phyloP scores from a whole-genome alignment of 2,329 filamentous ascomycete genomes.

The Fusarium fujikuroi region DNA sequence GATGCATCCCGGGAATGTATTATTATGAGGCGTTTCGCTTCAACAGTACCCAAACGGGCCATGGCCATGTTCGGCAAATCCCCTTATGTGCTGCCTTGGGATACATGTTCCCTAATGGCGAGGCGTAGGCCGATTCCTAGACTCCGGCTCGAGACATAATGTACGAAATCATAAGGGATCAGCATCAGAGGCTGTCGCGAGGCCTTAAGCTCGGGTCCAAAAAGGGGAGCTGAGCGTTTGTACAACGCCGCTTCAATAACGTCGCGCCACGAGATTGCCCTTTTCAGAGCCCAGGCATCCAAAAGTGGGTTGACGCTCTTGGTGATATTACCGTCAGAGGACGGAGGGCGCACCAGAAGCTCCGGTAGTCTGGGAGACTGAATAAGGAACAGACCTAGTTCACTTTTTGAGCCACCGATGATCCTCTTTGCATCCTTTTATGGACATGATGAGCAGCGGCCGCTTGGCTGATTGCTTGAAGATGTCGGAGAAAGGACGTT shows the following conservation, averaged over 20 bases:
- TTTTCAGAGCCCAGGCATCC: neutral
- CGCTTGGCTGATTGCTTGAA: neutral
- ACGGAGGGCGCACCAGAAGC: slow-evolving; percentile 5
- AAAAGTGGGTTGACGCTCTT: neutral
- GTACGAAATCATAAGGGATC: neutral
- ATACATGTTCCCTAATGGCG: neutral
- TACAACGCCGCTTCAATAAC: slow-evolving; percentile 18
- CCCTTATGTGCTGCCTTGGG: neutral
- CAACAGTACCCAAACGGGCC: neutral
- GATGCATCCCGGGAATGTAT: slow-evolving; percentile 1
- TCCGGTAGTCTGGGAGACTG: slow-evolving; percentile 2
- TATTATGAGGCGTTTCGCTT: neutral
- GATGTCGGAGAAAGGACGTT: slow-evolving; percentile 30
- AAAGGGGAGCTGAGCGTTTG: neutral
- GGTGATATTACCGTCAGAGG: slow-evolving; percentile 1
- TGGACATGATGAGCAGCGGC: slow-evolving; percentile 1
- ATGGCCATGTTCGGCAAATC: neutral
- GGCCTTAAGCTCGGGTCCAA: neutral
- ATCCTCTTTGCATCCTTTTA: slow-evolving; percentile 2
- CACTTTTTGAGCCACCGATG: slow-evolving; percentile 28
- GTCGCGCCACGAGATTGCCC: slow-evolving; percentile 30
- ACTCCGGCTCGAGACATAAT: neutral
- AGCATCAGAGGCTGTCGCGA: neutral
- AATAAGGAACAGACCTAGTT: slow-evolving; percentile 19
- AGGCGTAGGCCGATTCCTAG: neutral